Evolutionary conservation across 2,329 filamentous ascomycete genomes (phyloP).

Genomic region (Penicillium sp.): DNA sequence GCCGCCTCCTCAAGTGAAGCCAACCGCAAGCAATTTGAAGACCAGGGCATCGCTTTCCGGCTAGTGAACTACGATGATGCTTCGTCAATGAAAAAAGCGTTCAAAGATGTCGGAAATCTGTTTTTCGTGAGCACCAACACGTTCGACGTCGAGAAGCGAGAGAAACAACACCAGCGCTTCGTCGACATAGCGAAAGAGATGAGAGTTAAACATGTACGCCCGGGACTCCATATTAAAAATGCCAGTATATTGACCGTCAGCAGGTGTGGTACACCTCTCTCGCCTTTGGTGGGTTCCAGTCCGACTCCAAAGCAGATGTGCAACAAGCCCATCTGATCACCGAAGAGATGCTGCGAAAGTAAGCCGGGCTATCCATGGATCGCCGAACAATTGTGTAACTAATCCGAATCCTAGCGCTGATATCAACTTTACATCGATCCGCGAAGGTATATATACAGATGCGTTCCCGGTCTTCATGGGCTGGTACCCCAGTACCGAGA

Average conservation of each 20-base stretch:
- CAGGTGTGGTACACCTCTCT: slow-evolving; percentile 59
- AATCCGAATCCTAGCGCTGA: slow-evolving; percentile 28
- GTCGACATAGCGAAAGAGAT: slow-evolving; percentile 55
- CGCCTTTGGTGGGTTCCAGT: slow-evolving; percentile 52
- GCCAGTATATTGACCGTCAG: slow-evolving; percentile 47
- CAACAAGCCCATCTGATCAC: slow-evolving; percentile 62
- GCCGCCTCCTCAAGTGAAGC: slow-evolving; percentile 52
- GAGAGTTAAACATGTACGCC: slow-evolving; percentile 52
- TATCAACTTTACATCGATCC: slow-evolving; percentile 54
- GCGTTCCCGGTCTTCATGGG: slow-evolving; percentile 60
- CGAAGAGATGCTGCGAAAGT: slow-evolving; percentile 52
- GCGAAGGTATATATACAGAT: slow-evolving; percentile 61
- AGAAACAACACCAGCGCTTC: slow-evolving; percentile 50
- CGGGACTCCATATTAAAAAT: slow-evolving; percentile 43
- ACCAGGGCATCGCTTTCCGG: slow-evolving; percentile 51
- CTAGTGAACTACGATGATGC: slow-evolving; percentile 54
- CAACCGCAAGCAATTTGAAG: slow-evolving; percentile 37
- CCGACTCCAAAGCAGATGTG: slow-evolving; percentile 49
- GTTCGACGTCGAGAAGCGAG: slow-evolving; percentile 49
- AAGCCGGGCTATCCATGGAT: slow-evolving; percentile 2
- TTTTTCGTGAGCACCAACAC: slow-evolving; percentile 59
- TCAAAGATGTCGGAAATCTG: slow-evolving; percentile 54
- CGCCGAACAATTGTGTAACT: background rate
- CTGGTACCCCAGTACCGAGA: slow-evolving; percentile 38
- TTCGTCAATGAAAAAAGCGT: slow-evolving; percentile 48